A percentile compares a stretch with the other conserved stretches of the same genome.
These are phyloP conservation scores for Cladosporium sp. DNA, from an alignment of 2,329 filamentous ascomycete genomes.

Conservation along the genomic window DNA sequence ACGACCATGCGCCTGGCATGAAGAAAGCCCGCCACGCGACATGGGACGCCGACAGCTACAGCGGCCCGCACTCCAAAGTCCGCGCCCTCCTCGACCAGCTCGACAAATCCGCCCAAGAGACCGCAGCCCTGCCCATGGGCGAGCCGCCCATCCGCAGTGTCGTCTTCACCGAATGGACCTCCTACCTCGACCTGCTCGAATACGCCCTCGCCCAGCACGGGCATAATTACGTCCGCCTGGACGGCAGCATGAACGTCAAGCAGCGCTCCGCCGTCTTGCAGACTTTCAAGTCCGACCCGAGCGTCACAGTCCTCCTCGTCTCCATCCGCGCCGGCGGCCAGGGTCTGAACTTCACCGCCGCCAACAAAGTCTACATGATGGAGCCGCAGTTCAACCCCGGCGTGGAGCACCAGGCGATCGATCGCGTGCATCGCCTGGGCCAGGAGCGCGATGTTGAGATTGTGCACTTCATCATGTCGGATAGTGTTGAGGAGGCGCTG, in stretches of 20 bases:
- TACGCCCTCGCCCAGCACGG: slow-evolving; percentile 63
- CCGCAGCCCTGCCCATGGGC: slow-evolving; percentile 49
- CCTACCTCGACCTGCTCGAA: slow-evolving; percentile 86
- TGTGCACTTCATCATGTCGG: slow-evolving; percentile 79
- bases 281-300: slow-evolving; percentile 65
- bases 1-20: slow-evolving; percentile 49
- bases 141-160: slow-evolving; percentile 74
- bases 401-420: slow-evolving; percentile 87
- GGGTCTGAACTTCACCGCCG: slow-evolving; percentile 82
- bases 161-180: slow-evolving; percentile 94
- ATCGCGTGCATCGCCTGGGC: slow-evolving; percentile 84
- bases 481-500: slow-evolving; percentile 94
- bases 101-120: slow-evolving; percentile 56
- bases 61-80: slow-evolving; percentile 88
- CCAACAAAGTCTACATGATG: slow-evolving; percentile 89
- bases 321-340: slow-evolving; percentile 89
- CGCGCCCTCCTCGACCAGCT: slow-evolving; percentile 73
- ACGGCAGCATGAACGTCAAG: slow-evolving; percentile 76
- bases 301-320: slow-evolving; percentile 74
- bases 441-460: slow-evolving; percentile 87
- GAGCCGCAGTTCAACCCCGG: slow-evolving; percentile 97
- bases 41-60: slow-evolving; percentile 59
- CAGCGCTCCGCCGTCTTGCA: slow-evolving; percentile 71
- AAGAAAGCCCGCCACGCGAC: slow-evolving; percentile 49
- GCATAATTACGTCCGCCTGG: slow-evolving; percentile 72